Evolutionary conservation across 192 early-diverging fungal genomes (phyloP), one percentile per base, ranked within the genome.

Genomic region (Mycoemilia scoparia): DNA sequence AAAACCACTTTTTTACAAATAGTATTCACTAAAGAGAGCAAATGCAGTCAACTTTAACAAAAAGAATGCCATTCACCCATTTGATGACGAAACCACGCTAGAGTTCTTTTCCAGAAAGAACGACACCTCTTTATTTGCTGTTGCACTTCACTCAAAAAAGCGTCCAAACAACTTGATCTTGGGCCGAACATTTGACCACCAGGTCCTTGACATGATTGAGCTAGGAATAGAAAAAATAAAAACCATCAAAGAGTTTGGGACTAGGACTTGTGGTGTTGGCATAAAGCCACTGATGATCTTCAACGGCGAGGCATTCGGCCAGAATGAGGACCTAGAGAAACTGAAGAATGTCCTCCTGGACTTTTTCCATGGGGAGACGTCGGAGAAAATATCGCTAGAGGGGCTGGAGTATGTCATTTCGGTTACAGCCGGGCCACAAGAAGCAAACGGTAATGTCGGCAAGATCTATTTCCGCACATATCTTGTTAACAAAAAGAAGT

Each of bases 21-120:
- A n/a, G 74, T 84, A 82, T 49, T 57, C 76, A 38, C 62, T 98
- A 27, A 90, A 89, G 62, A 83, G 86, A 47, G 82, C 91, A 5
- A 62, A 92, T 33, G 84, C 73, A 6, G 64, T 88, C 32, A 70
- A 82, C 39, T 92, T 98, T 54, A 69, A 70, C 43, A 91, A 88
- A 48, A 91, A 85, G 54, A 96, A 98, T 47, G 78, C 87, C 38
- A 74, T 98, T 40, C 82, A 83, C 26, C 95, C 95, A 19, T 98
- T 98, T 47, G 95, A 98, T 43, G 82, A 95, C 41, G 75, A 85
- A 9, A 75, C 79, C 16, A 72, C 74, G 24, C 60, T 92, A 17
- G 83, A 98, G 60, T 93, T 95, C 38, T 84, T 95, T 39, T 74
- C 81, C n/a, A 71, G 74, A 49, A 98, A 95, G 64, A 96, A 96